These are phyloP conservation scores for Globisporangium spiculum DNA, from an alignment of 352 stramenopile genomes.

Conservation along the genomic window DNA sequence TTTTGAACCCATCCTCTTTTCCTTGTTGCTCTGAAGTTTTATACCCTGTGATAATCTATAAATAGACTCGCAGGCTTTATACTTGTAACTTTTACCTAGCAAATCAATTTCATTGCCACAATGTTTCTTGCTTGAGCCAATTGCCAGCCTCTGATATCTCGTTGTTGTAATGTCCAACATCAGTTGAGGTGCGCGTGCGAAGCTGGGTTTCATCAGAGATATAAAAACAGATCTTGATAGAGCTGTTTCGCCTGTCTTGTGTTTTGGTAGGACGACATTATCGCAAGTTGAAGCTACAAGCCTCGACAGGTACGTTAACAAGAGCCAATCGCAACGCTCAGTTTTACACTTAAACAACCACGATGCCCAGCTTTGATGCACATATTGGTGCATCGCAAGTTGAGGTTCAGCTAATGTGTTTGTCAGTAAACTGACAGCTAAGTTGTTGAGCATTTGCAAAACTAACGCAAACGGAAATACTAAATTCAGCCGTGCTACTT, in stretches of 20 bases:
- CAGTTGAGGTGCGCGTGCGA: too few relatives aligned
- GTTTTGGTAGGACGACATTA: too few relatives aligned
- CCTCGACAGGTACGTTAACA: too few relatives aligned
- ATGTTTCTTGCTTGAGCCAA: too few relatives aligned
- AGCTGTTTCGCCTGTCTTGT: background rate
- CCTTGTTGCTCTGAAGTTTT: background rate
- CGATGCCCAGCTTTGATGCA: background rate
- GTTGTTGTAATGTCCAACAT: too few relatives aligned
- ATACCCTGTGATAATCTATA: background rate
- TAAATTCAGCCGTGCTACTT: background rate
- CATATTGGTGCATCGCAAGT: constrained; percentile 1
- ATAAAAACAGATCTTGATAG: background rate
- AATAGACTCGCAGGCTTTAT: too few relatives aligned
- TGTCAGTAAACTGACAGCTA: background rate
- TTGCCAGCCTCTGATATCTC: too few relatives aligned
- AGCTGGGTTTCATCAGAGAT: too few relatives aligned
- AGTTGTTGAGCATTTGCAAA: background rate
- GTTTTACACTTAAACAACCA: background rate
- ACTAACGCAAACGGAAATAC: too few relatives aligned
- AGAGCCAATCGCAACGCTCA: background rate
- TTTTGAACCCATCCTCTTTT: background rate
- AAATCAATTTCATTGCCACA: too few relatives aligned
- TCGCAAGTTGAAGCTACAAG: background rate
- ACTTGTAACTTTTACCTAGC: background rate
- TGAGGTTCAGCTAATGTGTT: background rate